Percentiles rank a stretch among this genome's conserved stretches.
phyloP scores from a whole-genome alignment of 2,329 filamentous ascomycete species.

The Paraconiothyrium sp. region DNA sequence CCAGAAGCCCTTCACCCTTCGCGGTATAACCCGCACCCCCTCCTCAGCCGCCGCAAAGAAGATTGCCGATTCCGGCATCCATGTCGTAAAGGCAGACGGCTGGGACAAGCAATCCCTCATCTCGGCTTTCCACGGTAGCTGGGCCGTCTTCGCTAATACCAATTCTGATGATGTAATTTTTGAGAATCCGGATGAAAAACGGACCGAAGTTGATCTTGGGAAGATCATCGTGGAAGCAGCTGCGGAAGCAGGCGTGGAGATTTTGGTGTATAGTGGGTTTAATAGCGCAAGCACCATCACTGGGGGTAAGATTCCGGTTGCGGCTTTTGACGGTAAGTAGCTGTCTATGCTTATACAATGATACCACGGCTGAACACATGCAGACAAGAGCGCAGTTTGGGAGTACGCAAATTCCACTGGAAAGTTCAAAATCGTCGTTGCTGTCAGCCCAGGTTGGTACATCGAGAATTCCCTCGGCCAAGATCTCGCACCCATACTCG shows the following conservation, averaged over 20 bases:
- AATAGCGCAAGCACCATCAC: constrained; percentile 26
- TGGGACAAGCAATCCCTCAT: constrained; percentile 32
- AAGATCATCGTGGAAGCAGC: constrained; percentile 30
- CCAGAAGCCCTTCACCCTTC: constrained; percentile 54
- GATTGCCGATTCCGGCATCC: constrained; percentile 42
- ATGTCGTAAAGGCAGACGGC: constrained; percentile 32
- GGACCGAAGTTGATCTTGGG: constrained; percentile 30
- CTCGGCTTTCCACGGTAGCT: constrained; percentile 30
- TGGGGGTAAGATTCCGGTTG: constrained; percentile 23
- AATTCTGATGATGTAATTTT: constrained; percentile 31
- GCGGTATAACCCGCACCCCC: constrained; percentile 44
- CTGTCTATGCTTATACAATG: neutral
- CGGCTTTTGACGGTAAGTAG: constrained; percentile 31
- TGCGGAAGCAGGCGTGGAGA: constrained; percentile 23
- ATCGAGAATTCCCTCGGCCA: constrained; percentile 54
- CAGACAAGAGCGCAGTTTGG: constrained; percentile 53
- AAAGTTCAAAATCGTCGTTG: constrained; percentile 48
- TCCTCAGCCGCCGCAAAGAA: constrained; percentile 58
- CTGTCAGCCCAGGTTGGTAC: constrained; percentile 55
- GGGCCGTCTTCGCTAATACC: constrained; percentile 35
- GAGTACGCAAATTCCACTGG: constrained; percentile 47
- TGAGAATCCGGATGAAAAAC: constrained; percentile 23
- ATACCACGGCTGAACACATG: neutral
- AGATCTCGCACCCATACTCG: constrained; percentile 49
- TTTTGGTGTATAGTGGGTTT: constrained; percentile 33